Base-by-base conservation (phyloP, 139 green algal species). In the Picochlorum costavermella region DNA sequence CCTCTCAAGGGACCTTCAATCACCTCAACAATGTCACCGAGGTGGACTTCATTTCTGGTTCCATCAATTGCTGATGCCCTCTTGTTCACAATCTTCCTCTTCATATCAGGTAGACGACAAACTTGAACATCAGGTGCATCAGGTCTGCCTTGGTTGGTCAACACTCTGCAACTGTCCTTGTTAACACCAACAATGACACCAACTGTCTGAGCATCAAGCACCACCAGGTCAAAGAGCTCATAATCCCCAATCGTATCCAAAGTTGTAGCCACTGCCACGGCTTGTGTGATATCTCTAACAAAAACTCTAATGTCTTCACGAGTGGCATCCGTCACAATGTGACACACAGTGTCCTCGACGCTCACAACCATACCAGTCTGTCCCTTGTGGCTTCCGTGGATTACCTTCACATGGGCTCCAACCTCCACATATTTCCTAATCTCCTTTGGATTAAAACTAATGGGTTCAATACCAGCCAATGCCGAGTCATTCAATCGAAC, bases 191-290 rank as follows among this genome's bases (percentile, higher is more conserved):
- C 74, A 20, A 96, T 82, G 49, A 96, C 74, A 17, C 77, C 77
- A 2, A 82, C 79, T 6, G 77, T 84, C 16, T 70, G 55, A 31
- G 69, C 66, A 63, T 95, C 83, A 50, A 98, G 70, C 69, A 84
- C 74, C 57, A 97, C 87, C 44, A 98, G 76, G 71, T 98, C 92
- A 72, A 97, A 90, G 59, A 97, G 74, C 69, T 94, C 77, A 69
- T 95, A 97, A 28, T 84, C 72, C 6, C 89, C 91, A 31, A 97
- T 76, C 43, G 63, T 77, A 58, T 93, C 84, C 12, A 86, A 26
- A 6, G 37, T 62, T 20, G 51, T 49, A 16, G 67, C 12, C 25
- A 75, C 65, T 30, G 84, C 77, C 31, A 78, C 69, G 3, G 72
- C 74, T 46, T 89, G 78, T 2, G 84, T 83, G 9, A 98, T 76